These are phyloP conservation scores for Phytophthora colocasiae DNA, from an alignment of 352 stramenopile species.

Conservation along the genomic window DNA sequence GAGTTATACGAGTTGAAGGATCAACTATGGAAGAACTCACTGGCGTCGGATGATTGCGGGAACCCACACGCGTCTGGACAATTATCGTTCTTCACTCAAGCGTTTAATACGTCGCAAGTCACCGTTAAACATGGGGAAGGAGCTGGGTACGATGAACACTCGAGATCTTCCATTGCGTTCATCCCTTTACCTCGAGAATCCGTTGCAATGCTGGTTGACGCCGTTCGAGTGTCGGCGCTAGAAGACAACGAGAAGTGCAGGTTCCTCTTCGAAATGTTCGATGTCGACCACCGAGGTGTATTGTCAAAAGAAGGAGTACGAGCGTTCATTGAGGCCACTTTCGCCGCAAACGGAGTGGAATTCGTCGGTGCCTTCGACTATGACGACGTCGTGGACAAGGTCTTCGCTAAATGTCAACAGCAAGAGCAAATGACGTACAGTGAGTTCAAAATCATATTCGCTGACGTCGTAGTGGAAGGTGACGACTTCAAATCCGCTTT, in stretches of 20 bases:
- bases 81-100: conserved; percentile 47
- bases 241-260: conserved; percentile 61
- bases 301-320: conserved; percentile 56
- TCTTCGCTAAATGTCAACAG: conserved; percentile 52
- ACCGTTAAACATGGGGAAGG: conserved; percentile 12
- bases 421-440: conserved; percentile 59
- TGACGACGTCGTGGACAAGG: conserved; percentile 52
- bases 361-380: conserved; percentile 63
- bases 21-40: conserved; percentile 42
- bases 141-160: conserved; percentile 11
- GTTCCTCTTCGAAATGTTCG: conserved; percentile 77
- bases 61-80: conserved; percentile 19
- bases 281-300: conserved; percentile 52
- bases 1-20: conserved; percentile 54
- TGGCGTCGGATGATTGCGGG: conserved; percentile 15
- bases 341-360: conserved; percentile 60
- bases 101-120: conserved; percentile 43
- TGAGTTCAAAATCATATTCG: conserved; percentile 61
- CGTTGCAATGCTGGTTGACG: conserved; percentile 62
- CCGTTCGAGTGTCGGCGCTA: conserved; percentile 56
- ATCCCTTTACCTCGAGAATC: conserved; percentile 63
- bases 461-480: conserved; percentile 33
- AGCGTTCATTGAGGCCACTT: conserved; percentile 68
- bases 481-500: conserved; percentile 29
- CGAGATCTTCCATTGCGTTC: conserved; percentile 29